A percentile compares a stretch with the other conserved stretches of the same genome.
Conservation (phyloP, 1,284 basidiomycete species). For the Hymenochaete sp. region DNA sequence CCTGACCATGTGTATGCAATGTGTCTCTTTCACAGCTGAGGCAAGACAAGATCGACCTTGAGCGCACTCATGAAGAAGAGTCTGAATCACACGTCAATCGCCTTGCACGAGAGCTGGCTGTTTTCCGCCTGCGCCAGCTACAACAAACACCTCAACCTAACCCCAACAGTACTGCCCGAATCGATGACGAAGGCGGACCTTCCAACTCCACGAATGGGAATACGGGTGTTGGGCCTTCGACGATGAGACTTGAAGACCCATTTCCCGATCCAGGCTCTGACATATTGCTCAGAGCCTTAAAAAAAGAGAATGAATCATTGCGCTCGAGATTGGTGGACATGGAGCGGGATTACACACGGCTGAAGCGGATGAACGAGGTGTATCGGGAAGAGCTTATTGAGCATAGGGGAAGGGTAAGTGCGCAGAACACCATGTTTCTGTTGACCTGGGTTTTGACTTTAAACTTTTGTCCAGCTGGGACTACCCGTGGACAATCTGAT, state of each 20-base stretch:
- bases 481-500: constrained; percentile 67
- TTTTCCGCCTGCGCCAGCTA: constrained; percentile 48
- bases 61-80: constrained; percentile 72
- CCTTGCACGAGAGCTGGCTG: constrained; percentile 60
- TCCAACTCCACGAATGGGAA: constrained; percentile 25
- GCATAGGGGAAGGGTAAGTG: constrained; percentile 59
- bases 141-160: constrained; percentile 24
- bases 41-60: constrained; percentile 75
- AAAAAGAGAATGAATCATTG: constrained; percentile 66
- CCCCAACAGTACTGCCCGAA: constrained; percentile 23
- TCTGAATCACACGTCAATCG: constrained; percentile 71
- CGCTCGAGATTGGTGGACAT: constrained; percentile 54
- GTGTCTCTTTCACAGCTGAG: constrained; percentile 44
- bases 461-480: constrained; percentile 41
- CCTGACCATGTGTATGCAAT: constrained; percentile 4
- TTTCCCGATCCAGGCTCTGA: constrained; percentile 46
- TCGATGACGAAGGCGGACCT: constrained; percentile 10
- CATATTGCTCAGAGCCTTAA: constrained; percentile 62
- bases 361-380: constrained; percentile 66
- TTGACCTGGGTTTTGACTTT: too few species aligned
- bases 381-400: constrained; percentile 76
- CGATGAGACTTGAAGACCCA: constrained; percentile 13
- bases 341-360: constrained; percentile 64
- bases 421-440: too few species aligned
- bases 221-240: constrained; percentile 22